These are phyloP conservation scores for Phytophthora hybrid DNA, from an alignment of 352 stramenopile species.

Conservation along the genomic window DNA sequence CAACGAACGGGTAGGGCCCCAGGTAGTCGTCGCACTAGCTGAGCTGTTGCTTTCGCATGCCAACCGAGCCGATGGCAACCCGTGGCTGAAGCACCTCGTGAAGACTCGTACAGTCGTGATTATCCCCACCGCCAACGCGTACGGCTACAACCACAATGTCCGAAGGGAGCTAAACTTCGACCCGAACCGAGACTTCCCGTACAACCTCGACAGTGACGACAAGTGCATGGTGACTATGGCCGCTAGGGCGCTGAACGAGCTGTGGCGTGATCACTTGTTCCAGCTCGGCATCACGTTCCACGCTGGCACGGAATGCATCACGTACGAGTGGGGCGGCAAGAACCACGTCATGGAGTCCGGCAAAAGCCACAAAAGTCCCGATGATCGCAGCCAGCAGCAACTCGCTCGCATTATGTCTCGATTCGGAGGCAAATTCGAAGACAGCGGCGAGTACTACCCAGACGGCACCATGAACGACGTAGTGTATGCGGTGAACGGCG, in stretches of 20 bases:
- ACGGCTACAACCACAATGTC: slow-evolving; percentile 89
- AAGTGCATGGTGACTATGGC: slow-evolving; percentile 95
- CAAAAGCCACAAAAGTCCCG: slow-evolving; percentile 59
- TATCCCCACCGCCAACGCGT: slow-evolving; percentile 93
- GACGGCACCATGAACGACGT: slow-evolving; percentile 93
- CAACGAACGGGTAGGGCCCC: slow-evolving; percentile 93
- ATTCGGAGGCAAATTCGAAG: slow-evolving; percentile 75
- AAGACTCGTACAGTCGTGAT: slow-evolving; percentile 79
- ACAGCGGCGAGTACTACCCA: slow-evolving; percentile 64
- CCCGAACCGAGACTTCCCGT: slow-evolving; percentile 98
- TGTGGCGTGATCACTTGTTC: slow-evolving; percentile 96
- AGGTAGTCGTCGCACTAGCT: slow-evolving; percentile 79
- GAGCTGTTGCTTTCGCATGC: slow-evolving; percentile 71
- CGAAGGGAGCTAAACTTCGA: slow-evolving; percentile 89
- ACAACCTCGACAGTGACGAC: slow-evolving; percentile 69
- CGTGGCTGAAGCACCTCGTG: slow-evolving; percentile 81
- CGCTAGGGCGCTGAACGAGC: slow-evolving; percentile 94
- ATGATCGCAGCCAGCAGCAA: slow-evolving; percentile 64
- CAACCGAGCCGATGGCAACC: slow-evolving; percentile 46
- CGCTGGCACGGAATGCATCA: slow-evolving; percentile 94
- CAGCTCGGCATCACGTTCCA: slow-evolving; percentile 97
- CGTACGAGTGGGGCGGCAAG: slow-evolving; percentile 96
- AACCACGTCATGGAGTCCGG: slow-evolving; percentile 72
- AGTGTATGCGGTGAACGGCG: slow-evolving; percentile 95
- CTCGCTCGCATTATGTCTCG: slow-evolving; percentile 65